A percentile compares a stretch with the other conserved stretches of the same genome.
These are phyloP conservation scores for Capsicum baccatum DNA, from an alignment of 257 asterid species.

Conservation along the genomic window DNA sequence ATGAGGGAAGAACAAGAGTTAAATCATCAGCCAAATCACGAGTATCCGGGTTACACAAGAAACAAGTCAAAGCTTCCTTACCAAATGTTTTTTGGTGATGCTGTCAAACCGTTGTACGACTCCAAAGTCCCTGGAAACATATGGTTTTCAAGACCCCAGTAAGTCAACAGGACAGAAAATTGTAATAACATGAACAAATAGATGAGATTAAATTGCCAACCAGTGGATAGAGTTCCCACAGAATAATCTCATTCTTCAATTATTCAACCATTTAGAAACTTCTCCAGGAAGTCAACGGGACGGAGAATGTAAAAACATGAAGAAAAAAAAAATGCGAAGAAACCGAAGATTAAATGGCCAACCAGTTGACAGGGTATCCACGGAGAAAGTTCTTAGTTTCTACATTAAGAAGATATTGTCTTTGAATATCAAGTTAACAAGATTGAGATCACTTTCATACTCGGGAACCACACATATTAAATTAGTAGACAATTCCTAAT, in stretches of 20 bases:
- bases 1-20: conserved; percentile 10
- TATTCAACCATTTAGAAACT: not conserved
- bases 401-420: not conserved
- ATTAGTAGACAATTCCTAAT: conserved; percentile 23
- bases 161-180: conserved; percentile 7
- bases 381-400: not conserved
- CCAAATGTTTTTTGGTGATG: conserved; percentile 76
- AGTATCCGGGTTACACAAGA: not conserved
- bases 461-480: not conserved
- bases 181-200: conserved; percentile 22
- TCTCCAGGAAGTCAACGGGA: conserved; percentile 2
- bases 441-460: not conserved
- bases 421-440: not conserved
- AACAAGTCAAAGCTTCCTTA: conserved; percentile 46
- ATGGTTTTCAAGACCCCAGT: not conserved
- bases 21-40: conserved; percentile 25
- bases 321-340: conserved; percentile 24
- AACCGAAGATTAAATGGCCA: not conserved
- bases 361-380: not conserved
- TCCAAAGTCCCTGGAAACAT: conserved; percentile 71
- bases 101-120: conserved; percentile 65
- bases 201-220: not conserved
- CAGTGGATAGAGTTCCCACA: not conserved
- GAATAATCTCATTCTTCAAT: no score
- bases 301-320: conserved; percentile 4